Evolutionary conservation across 176 grass and related monocot genomes (phyloP).

Genomic region (Cymbopogon citratus): DNA sequence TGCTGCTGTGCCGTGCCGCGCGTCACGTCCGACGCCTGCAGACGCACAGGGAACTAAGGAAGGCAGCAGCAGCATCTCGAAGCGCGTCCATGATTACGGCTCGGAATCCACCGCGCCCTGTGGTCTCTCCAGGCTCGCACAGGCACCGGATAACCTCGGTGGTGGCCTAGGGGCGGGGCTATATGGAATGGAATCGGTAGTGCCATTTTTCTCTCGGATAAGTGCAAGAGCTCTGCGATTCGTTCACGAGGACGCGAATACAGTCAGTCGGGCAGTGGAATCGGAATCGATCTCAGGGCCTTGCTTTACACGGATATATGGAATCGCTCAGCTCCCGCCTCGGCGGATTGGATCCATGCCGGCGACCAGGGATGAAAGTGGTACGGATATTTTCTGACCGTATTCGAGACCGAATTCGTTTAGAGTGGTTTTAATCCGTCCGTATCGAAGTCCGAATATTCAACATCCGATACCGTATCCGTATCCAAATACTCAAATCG

Average conservation of each 20-base stretch:
- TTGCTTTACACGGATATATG: neutral
- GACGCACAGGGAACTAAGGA: neutral
- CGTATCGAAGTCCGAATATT: too few species aligned
- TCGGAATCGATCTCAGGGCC: neutral
- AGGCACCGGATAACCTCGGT: neutral
- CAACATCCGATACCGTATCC: too few species aligned
- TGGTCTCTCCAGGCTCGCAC: neutral
- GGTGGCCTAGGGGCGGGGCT: neutral
- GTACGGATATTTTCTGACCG: too few species aligned
- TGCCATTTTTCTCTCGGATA: neutral
- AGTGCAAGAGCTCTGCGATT: neutral
- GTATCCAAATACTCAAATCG: too few species aligned
- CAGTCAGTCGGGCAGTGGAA: neutral
- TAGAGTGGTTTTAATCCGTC: too few species aligned
- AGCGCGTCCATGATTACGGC: neutral
- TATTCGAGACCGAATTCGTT: too few species aligned
- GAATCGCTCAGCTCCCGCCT: neutral
- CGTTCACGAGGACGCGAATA: neutral
- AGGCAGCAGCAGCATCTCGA: slow-evolving; percentile 23
- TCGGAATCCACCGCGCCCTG: neutral
- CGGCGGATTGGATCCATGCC: slow-evolving; percentile 10
- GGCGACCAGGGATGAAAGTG: too few species aligned
- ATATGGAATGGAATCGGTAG: neutral
- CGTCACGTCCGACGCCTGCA: slow-evolving; percentile 1
- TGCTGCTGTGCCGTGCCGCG: neutral